Percentiles rank a stretch among this genome's conserved stretches.
Conservation (phyloP, 495 filamentous ascomycete genomes). For the Saxophila tyrrhenica region DNA sequence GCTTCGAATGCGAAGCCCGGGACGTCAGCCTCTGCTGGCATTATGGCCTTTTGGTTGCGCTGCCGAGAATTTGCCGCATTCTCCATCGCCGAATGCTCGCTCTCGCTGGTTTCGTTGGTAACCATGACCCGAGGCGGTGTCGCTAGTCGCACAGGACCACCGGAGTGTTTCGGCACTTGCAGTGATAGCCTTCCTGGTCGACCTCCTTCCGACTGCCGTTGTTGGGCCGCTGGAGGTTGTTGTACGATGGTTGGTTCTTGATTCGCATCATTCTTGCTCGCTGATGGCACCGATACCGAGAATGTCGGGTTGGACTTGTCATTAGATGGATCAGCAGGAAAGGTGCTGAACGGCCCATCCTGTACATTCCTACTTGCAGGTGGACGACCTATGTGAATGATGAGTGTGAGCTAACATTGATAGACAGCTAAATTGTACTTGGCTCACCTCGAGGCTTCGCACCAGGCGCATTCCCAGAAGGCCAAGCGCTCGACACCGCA, state of each 20-base stretch:
- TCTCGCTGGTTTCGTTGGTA: constrained; percentile 10
- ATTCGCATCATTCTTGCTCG: neutral
- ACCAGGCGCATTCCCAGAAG: constrained; percentile 51
- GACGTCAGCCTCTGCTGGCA: neutral
- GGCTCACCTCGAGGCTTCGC: constrained; percentile 51
- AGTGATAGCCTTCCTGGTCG: constrained; percentile 54
- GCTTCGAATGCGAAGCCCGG: constrained; percentile 15
- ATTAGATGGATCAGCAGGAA: constrained; percentile 56
- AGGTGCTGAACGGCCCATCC: constrained; percentile 78
- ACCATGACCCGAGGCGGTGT: constrained; percentile 26
- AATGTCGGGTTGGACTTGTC: constrained; percentile 6
- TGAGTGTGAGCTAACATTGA: neutral
- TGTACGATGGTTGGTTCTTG: neutral
- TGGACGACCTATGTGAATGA: constrained; percentile 51
- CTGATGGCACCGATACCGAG: neutral
- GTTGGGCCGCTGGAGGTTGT: constrained; percentile 21
- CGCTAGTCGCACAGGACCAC: constrained; percentile 64
- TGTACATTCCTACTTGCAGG: constrained; percentile 63
- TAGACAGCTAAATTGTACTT: neutral
- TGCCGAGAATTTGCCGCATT: neutral
- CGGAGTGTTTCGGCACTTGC: constrained; percentile 66
- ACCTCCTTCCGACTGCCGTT: constrained; percentile 29
- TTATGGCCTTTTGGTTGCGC: neutral
- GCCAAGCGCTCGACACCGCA: constrained; percentile 92
- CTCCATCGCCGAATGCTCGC: neutral